A percentile compares a stretch with the other conserved stretches of the same genome.
phyloP scores from a whole-genome alignment of 169 alveolate species.

The Plasmodium billcollinsi region DNA sequence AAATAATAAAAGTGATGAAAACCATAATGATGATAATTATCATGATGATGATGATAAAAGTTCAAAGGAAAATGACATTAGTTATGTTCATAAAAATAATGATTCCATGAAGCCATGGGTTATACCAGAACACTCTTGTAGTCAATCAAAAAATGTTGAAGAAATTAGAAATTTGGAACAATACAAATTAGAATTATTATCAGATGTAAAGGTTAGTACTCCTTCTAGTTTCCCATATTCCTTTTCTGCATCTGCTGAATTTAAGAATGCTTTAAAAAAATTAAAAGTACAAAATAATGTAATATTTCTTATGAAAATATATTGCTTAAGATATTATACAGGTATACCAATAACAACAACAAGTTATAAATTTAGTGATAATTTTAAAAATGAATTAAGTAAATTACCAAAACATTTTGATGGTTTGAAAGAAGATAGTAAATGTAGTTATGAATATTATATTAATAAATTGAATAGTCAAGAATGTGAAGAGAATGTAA shows the following conservation, averaged over 20 bases:
- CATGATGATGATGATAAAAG: neutral
- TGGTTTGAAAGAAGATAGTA: conserved; percentile 69
- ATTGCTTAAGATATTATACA: conserved; percentile 89
- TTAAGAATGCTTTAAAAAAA: conserved; percentile 82
- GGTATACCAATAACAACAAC: conserved; percentile 82
- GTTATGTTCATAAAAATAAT: neutral
- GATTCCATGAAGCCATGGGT: conserved; percentile 53
- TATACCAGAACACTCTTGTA: conserved; percentile 76
- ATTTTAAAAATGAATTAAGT: conserved; percentile 78
- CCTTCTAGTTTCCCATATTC: conserved; percentile 81
- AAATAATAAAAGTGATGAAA: neutral
- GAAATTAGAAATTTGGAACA: conserved; percentile 78
- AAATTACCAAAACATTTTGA: conserved; percentile 76
- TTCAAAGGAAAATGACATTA: neutral
- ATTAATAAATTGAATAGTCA: conserved; percentile 75
- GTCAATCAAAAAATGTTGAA: conserved; percentile 76
- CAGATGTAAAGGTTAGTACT: conserved; percentile 87
- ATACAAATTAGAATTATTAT: conserved; percentile 83
- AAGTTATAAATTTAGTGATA: conserved; percentile 77
- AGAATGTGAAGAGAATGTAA: conserved; percentile 81
- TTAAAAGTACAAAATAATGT: conserved; percentile 77
- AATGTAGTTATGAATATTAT: conserved; percentile 75
- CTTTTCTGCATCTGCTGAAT: conserved; percentile 89
- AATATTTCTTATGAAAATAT: conserved; percentile 86
- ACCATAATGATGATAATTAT: neutral